Evolutionary conservation across 2,329 filamentous ascomycete species (phyloP).

Genomic region (Arachnopeziza araneosa): DNA sequence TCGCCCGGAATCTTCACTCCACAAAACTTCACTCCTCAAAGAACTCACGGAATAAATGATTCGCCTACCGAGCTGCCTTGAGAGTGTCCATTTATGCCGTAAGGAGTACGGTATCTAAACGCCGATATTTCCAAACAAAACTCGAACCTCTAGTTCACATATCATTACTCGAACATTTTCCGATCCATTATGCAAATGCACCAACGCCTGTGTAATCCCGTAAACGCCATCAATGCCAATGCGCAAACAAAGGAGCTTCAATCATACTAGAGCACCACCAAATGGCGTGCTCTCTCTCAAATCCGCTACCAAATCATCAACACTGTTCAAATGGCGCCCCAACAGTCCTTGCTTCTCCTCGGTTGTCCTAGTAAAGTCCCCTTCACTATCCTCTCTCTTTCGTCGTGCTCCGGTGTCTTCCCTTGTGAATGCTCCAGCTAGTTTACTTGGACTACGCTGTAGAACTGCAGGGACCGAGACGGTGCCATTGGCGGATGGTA

Average conservation of each 20-base stretch:
- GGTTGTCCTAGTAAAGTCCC: slow-evolving; percentile 46
- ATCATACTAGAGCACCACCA: slow-evolving; percentile 38
- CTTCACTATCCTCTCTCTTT: slow-evolving; percentile 31
- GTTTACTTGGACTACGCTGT: slow-evolving; percentile 64
- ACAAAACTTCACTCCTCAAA: background rate
- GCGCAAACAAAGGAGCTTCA: background rate
- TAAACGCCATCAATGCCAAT: background rate
- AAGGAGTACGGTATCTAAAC: background rate
- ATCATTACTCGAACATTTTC: background rate
- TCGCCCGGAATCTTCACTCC: background rate
- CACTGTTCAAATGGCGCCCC: slow-evolving; percentile 53
- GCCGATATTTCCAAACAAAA: background rate
- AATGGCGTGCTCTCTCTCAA: slow-evolving; percentile 74
- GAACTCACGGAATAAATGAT: background rate
- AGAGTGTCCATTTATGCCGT: background rate
- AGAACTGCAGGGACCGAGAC: slow-evolving; percentile 47
- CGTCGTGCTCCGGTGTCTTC: slow-evolving; percentile 31
- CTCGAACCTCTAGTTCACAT: background rate
- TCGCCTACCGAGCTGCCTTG: background rate
- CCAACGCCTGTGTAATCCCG: background rate
- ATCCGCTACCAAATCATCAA: slow-evolving; percentile 64
- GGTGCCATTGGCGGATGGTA: slow-evolving; percentile 43
- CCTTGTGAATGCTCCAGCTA: slow-evolving; percentile 50
- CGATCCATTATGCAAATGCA: background rate
- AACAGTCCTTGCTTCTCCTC: slow-evolving; percentile 63